Evolutionary conservation across 2,329 filamentous ascomycete genomes (phyloP).

Genomic region (Elsinoe ampelina): DNA sequence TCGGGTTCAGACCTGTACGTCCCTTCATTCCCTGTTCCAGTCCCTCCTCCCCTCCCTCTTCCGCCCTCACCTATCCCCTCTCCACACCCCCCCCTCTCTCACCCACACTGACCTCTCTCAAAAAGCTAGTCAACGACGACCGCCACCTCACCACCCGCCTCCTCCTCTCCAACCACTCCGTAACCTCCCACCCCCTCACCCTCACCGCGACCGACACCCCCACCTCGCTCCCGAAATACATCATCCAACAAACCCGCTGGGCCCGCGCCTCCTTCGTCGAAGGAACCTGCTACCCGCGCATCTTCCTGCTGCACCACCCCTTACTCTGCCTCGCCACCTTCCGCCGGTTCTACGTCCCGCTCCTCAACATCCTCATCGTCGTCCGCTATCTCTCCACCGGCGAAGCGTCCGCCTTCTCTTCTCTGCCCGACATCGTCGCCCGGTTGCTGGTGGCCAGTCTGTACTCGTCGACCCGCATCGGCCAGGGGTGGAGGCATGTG

Average conservation of each 20-base stretch:
- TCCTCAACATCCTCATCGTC: conserved; percentile 3
- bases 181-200: conserved; percentile 2
- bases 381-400: neutral
- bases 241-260: conserved; percentile 8
- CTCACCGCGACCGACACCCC: conserved; percentile 9
- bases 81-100: neutral
- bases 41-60: too few relatives aligned
- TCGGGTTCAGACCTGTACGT: conserved; percentile 3
- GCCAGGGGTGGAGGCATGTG: neutral
- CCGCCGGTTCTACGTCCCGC: conserved; percentile 1
- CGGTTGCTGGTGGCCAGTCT: neutral
- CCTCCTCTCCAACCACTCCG: neutral
- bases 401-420: neutral
- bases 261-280: conserved; percentile 11
- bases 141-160: conserved; percentile 11
- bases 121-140: conserved; percentile 9
- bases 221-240: conserved; percentile 2
- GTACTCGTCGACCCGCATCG: neutral
- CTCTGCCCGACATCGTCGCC: neutral
- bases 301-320: conserved; percentile 7
- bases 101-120: neutral
- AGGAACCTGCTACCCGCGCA: conserved; percentile 1
- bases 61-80: neutral
- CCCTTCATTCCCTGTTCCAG: neutral
- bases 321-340: conserved; percentile 7